Evolutionary conservation across 2,329 filamentous ascomycete species (phyloP), one percentile per base, ranked within the genome.

Genomic region (Epichloe baconii): DNA sequence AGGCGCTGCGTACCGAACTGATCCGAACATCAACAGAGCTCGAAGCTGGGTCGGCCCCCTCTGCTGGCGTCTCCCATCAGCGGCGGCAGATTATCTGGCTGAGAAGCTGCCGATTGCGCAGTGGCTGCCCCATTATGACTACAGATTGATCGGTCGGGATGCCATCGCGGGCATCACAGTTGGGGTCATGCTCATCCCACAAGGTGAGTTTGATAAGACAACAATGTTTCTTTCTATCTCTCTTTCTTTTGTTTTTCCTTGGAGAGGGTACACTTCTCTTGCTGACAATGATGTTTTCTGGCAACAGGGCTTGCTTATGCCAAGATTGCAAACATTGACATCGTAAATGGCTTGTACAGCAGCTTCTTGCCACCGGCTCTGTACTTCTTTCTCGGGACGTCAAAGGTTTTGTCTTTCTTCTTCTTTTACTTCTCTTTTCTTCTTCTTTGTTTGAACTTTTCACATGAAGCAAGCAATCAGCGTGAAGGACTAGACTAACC

Each of bases 81-180:
- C 73, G 8, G 66, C 77, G 2, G 69, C 63, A 5, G 71, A 79
- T 47, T 84, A 85, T 57, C 64, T 78, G 6, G 54, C 74, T 36
- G 78, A 80, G 54, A 84, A 83, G 60, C 66, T 81, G 3, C 81
- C 80, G 1, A 76, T 83, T 42, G 64, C 79, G 8, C 73, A 77
- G 47, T 85, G 81, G 81, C 68, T 84, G 1, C 79, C 81, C 11
- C 70, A 70, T 44, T 85, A 85, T 62, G 72, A 79, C 17, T 73
- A 71, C 5, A 66, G 72, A 70, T 85, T 80, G 80, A 60, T 84
- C 2, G 53, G 79, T 17, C 78, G 79, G 58, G 80, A 85, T 59
- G 62, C 76, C 11, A 76, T 84, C 56, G 79, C 78, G 11, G 81
- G 81, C 17, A 68, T 78, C 56, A 84, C 77, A 12, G 66, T 83